Conservation (phyloP, 1,139 yeast genomes). For the Blastobotrys proliferans region DNA sequence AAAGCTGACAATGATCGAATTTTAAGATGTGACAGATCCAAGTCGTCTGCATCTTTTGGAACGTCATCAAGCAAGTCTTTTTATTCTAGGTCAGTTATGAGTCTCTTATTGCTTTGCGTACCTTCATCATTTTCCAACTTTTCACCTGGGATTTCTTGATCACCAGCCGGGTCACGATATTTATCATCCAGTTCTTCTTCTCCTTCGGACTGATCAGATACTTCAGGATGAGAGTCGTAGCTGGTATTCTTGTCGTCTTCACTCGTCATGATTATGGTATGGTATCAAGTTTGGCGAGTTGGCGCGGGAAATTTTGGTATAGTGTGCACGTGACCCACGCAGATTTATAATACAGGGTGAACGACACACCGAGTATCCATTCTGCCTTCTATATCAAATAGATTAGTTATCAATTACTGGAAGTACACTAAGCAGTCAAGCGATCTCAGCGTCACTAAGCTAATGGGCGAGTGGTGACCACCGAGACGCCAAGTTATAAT, state of each 20-base stretch:
- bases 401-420: too few species aligned
- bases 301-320: too few species aligned
- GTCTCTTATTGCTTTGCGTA: too few species aligned
- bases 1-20: conserved; percentile 65
- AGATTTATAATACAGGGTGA: too few species aligned
- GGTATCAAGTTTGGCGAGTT: too few species aligned
- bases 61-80: conserved; percentile 59
- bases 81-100: neutral
- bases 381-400: too few species aligned
- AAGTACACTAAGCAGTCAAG: too few species aligned
- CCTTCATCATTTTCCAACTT: conserved; percentile 23
- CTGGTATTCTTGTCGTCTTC: neutral
- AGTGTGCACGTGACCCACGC: too few species aligned
- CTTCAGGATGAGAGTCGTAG: neutral
- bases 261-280: neutral
- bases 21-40: conserved; percentile 79
- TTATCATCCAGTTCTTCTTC: neutral
- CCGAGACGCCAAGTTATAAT: too few species aligned
- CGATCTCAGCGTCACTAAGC: too few species aligned
- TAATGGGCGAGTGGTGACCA: too few species aligned
- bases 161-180: neutral
- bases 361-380: too few species aligned
- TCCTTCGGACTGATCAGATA: neutral
- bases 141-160: conserved; percentile 27
- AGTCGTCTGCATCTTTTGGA: conserved; percentile 57